phyloP scores from a whole-genome alignment of 352 stramenopile species.

The Phytophthora melonis region DNA sequence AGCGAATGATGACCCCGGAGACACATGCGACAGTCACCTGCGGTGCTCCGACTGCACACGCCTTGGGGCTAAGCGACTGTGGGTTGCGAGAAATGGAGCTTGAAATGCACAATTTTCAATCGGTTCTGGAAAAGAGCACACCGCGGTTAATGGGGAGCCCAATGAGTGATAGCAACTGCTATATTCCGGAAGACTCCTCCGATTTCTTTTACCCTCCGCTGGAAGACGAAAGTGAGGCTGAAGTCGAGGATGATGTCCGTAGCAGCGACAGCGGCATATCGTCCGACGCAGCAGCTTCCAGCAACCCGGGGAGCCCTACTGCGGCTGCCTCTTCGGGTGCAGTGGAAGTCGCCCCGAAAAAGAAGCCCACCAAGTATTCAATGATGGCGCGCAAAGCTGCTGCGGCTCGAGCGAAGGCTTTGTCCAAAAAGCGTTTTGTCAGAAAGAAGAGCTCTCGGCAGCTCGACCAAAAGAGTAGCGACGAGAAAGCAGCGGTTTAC shows the following conservation, averaged over 20 bases:
- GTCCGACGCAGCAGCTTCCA: slow-evolving; percentile 27
- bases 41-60: slow-evolving; percentile 83
- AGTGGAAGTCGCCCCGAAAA: slow-evolving; percentile 29
- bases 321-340: slow-evolving; percentile 23
- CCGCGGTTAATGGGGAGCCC: slow-evolving; percentile 45
- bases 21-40: slow-evolving; percentile 82
- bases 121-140: slow-evolving; percentile 70
- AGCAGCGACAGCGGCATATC: slow-evolving; percentile 31
- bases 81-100: slow-evolving; percentile 87
- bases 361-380: slow-evolving; percentile 61
- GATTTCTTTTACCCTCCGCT: slow-evolving; percentile 66
- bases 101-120: slow-evolving; percentile 74
- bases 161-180: slow-evolving; percentile 41
- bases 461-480: slow-evolving; percentile 51
- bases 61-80: slow-evolving; percentile 77
- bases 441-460: slow-evolving; percentile 55
- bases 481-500: slow-evolving; percentile 46
- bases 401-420: slow-evolving; percentile 59
- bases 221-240: slow-evolving; percentile 51
- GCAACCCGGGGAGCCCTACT: slow-evolving; percentile 22
- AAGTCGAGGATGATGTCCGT: slow-evolving; percentile 49
- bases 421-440: slow-evolving; percentile 52
- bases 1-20: slow-evolving; percentile 56
- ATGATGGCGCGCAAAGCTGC: slow-evolving; percentile 71
- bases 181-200: slow-evolving; percentile 58